These are phyloP conservation scores for Eutrema salsugineum DNA, from an alignment of 441 rosid species.

Conservation along the genomic window DNA sequence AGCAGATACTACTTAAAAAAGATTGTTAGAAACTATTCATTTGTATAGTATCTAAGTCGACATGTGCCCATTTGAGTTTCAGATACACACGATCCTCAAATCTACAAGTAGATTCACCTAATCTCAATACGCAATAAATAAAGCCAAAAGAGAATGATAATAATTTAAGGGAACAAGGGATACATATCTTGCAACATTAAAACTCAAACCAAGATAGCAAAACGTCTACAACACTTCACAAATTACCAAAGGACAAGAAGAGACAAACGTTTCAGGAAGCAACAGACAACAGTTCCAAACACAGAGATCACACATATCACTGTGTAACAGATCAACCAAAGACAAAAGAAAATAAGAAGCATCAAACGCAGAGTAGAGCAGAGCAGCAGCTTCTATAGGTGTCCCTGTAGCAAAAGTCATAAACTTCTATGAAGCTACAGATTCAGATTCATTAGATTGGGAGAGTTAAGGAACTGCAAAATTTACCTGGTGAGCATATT, in stretches of 20 bases:
- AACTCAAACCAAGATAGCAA: background rate
- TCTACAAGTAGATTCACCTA: background rate
- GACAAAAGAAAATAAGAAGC: slow-evolving; percentile 15
- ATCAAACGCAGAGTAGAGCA: slow-evolving; percentile 3
- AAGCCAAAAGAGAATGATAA: background rate
- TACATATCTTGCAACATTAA: slow-evolving; percentile 18
- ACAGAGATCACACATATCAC: background rate
- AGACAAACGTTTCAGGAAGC: background rate
- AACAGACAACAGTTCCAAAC: slow-evolving; percentile 11
- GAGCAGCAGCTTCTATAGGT: slow-evolving; percentile 18
- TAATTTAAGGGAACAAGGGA: slow-evolving; percentile 15
- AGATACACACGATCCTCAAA: background rate
- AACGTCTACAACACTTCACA: slow-evolving; percentile 18
- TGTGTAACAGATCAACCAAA: slow-evolving; percentile 6
- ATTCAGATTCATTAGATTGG: background rate
- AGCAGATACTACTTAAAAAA: too few species aligned
- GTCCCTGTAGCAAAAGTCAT: slow-evolving; percentile 20
- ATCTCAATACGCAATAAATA: background rate
- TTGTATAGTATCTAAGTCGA: too few species aligned
- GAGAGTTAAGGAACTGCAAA: background rate
- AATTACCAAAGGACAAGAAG: background rate
- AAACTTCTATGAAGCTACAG: slow-evolving; percentile 10
- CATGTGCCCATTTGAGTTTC: background rate
- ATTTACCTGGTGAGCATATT: slow-evolving; percentile 24
- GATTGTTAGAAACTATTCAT: too few species aligned